Evolutionary conservation across 2,329 filamentous ascomycete genomes (phyloP), one percentile per base, ranked within the genome.

Genomic region (Aaosphaeria arxii): DNA sequence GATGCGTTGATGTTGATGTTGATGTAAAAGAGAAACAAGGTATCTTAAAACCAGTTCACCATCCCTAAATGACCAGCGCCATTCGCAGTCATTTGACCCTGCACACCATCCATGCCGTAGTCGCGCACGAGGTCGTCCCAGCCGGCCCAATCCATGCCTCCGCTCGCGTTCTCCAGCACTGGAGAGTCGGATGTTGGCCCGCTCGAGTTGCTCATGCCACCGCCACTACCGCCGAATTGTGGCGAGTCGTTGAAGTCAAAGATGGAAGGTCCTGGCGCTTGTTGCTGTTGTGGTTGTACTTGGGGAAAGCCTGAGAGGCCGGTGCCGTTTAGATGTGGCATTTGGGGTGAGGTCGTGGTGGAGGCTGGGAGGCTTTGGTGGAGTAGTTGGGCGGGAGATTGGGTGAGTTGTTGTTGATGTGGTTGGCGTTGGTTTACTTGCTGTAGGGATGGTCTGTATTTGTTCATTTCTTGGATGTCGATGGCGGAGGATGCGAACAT

Each of bases 121-220:
- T 77, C 71, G 29, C 62, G 61, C 2, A 77, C 74, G 48, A 78
- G 64, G 53, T 77, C 72, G 40, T 77, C 75, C 72, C 74, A 78
- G 35, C 66, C 70, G 38, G 74, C 67, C 76, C 76, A 78, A 44
- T 77, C 71, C 52, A 77, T 71, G 9, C 41, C 31, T 7, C 7
- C 41, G 39, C 62, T 66, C 1, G 64, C 67, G 5, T 67, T 66
- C 24, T 73, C 72, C 53, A 73, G 63, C 11, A 65, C 50, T 0
- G 56, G 58, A 2, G 56, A 58, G 6, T 59, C 57, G 11, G 46
- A 44, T 38, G 43, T 46, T 30, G 42, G 54, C 17, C 53, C 52
- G 11, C 46, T 52, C n/a, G 43, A 49, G 17, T 24, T 24, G 17
- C 17, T 24, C 17, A 24, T 24, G 17, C 17, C 17, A 3, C 17